Percentiles rank a stretch among this genome's conserved stretches.
These are phyloP conservation scores for Cryptosporidium sp. DNA, from an alignment of 169 alveolate species.

Conservation along the genomic window DNA sequence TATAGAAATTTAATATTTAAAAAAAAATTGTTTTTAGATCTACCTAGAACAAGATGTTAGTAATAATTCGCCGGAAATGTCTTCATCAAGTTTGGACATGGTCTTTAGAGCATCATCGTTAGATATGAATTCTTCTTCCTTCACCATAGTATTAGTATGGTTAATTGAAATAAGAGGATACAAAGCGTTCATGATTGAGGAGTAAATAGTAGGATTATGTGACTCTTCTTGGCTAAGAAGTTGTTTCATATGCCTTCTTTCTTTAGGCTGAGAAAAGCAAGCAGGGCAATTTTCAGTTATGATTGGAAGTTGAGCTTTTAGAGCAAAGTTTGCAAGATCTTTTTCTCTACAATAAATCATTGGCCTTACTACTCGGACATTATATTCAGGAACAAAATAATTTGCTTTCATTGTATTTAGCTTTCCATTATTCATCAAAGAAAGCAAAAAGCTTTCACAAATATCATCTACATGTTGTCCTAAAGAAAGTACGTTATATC, in stretches of 20 bases:
- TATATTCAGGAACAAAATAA: conserved; percentile 88
- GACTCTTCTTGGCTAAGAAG: conserved; percentile 70
- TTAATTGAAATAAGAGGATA: conserved; percentile 48
- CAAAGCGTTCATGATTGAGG: conserved; percentile 57
- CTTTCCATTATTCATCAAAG: conserved; percentile 91
- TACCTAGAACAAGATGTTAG: conserved; percentile 35
- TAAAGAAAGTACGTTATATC: conserved; percentile 90
- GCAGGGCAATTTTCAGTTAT: conserved; percentile 96
- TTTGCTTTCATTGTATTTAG: conserved; percentile 94
- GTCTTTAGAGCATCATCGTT: background rate
- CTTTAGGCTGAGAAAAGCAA: conserved; percentile 94
- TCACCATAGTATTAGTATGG: conserved; percentile 13
- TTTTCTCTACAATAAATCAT: conserved; percentile 91
- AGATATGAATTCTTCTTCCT: background rate
- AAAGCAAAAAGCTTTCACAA: conserved; percentile 93
- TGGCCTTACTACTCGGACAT: conserved; percentile 92
- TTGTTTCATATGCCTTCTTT: conserved; percentile 80
- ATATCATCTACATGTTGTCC: conserved; percentile 95
- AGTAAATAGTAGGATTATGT: conserved; percentile 37
- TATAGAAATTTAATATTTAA: no score
- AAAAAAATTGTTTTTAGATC: background rate
- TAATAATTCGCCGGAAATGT: background rate
- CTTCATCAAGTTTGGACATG: conserved; percentile 19
- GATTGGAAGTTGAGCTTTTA: conserved; percentile 88
- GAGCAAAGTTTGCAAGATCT: conserved; percentile 88